phyloP scores from a whole-genome alignment of 805 yeast species.

The Jamesozyma rosinii region DNA sequence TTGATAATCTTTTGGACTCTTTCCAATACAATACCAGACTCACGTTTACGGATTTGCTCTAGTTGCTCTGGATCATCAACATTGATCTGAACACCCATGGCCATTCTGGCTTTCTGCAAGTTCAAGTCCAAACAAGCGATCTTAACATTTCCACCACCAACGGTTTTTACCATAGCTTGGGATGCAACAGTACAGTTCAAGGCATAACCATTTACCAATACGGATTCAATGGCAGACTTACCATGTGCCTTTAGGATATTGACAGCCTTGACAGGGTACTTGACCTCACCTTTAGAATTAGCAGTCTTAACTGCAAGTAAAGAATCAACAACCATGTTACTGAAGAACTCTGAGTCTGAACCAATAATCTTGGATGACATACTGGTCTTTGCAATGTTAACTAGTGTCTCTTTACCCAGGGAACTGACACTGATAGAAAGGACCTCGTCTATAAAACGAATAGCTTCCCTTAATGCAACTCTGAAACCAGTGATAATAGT shows the following conservation, averaged over 20 bases:
- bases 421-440: slow-evolving; percentile 70
- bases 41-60: slow-evolving; percentile 84
- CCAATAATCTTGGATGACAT: slow-evolving; percentile 97
- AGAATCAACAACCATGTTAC: slow-evolving; percentile 88
- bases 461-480: slow-evolving; percentile 85
- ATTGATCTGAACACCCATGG: slow-evolving; percentile 94
- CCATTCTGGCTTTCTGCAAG: slow-evolving; percentile 93
- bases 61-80: slow-evolving; percentile 95
- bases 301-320: slow-evolving; percentile 89
- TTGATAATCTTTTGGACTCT: slow-evolving; percentile 69
- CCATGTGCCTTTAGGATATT: slow-evolving; percentile 95
- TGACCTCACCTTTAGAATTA: slow-evolving; percentile 76
- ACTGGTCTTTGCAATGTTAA: slow-evolving; percentile 90
- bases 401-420: slow-evolving; percentile 73
- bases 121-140: slow-evolving; percentile 88
- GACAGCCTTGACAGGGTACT: slow-evolving; percentile 95
- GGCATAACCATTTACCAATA: slow-evolving; percentile 88
- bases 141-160: slow-evolving; percentile 45
- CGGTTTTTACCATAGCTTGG: slow-evolving; percentile 81
- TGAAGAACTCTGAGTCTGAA: slow-evolving; percentile 81
- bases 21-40: slow-evolving; percentile 76
- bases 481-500: slow-evolving; percentile 95
- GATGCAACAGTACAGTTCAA: slow-evolving; percentile 94
- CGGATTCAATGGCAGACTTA: slow-evolving; percentile 78
- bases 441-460: slow-evolving; percentile 75